These are phyloP conservation scores for Harrya chromipes DNA, from an alignment of 768 basidiomycete species.

Conservation along the genomic window DNA sequence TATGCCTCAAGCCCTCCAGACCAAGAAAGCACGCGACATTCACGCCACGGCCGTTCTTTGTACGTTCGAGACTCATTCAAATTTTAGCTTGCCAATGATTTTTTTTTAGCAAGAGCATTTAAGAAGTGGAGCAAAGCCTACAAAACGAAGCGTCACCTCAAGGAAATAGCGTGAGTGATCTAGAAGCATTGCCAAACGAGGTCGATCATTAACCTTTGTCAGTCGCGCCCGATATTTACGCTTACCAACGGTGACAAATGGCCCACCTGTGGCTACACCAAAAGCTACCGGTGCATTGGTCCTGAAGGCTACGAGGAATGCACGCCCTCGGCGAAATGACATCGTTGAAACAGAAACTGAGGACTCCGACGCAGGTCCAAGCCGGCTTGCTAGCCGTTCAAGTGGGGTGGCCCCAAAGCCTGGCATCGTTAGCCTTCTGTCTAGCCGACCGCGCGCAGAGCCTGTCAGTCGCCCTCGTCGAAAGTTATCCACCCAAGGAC, in stretches of 20 bases:
- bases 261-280: conserved; percentile 28
- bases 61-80: conserved; percentile 36
- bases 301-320: conserved; percentile 28
- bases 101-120: conserved; percentile 45
- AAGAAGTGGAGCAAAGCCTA: conserved; percentile 68
- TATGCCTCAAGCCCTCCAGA: conserved; percentile 68
- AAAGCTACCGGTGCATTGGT: conserved; percentile 27
- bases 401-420: conserved; percentile 27
- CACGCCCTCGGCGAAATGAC: conserved; percentile 29
- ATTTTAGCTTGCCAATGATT: conserved; percentile 7
- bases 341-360: conserved; percentile 30
- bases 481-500: conserved; percentile 25
- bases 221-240: conserved; percentile 83
- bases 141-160: conserved; percentile 66
- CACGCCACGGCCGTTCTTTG: conserved; percentile 55
- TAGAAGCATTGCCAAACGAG: conserved; percentile 5
- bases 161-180: conserved; percentile 76
- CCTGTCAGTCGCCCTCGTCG: conserved; percentile 24
- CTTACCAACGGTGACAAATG: conserved; percentile 55
- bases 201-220: conserved; percentile 26
- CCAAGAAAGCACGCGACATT: conserved; percentile 61
- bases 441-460: conserved; percentile 30
- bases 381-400: conserved; percentile 23
- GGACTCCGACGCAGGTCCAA: conserved; percentile 29
- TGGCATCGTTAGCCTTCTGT: conserved; percentile 40